phyloP scores from a whole-genome alignment of 2,329 filamentous ascomycete species.

The Botrytis sinoallii region DNA sequence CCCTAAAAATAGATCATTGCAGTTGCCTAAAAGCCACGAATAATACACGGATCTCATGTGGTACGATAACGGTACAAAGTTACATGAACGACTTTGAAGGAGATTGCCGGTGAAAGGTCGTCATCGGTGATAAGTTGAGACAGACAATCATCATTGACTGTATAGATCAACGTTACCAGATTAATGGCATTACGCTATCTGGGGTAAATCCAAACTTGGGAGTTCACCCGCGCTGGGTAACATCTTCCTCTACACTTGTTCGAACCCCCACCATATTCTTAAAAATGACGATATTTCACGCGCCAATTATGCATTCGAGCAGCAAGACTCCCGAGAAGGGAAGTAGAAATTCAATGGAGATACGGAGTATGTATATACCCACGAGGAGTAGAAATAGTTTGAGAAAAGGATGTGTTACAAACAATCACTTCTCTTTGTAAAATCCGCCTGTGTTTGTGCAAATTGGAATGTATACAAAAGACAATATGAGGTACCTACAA shows the following conservation, averaged over 20 bases:
- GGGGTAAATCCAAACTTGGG: background rate
- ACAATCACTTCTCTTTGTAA: background rate
- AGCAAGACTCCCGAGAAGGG: background rate
- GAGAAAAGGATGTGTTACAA: background rate
- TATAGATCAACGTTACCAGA: background rate
- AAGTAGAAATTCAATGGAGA: background rate
- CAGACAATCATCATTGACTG: background rate
- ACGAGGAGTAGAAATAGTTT: background rate
- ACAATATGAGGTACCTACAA: background rate
- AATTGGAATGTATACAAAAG: background rate
- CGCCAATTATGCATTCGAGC: background rate
- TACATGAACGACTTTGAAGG: background rate
- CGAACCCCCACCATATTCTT: background rate
- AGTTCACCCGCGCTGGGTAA: background rate
- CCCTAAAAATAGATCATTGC: background rate
- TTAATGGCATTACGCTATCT: background rate
- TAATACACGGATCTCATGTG: background rate
- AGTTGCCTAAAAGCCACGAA: conserved; percentile 6
- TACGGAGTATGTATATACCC: conserved; percentile 1
- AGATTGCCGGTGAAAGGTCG: background rate
- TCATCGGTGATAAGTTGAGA: background rate
- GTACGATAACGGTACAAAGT: conserved; percentile 10
- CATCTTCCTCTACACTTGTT: background rate
- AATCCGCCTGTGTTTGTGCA: background rate
- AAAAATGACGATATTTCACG: background rate